Evolutionary conservation across 2,329 filamentous ascomycete genomes (phyloP), one percentile per base, ranked within the genome.

Genomic region (Cercospora janseana): DNA sequence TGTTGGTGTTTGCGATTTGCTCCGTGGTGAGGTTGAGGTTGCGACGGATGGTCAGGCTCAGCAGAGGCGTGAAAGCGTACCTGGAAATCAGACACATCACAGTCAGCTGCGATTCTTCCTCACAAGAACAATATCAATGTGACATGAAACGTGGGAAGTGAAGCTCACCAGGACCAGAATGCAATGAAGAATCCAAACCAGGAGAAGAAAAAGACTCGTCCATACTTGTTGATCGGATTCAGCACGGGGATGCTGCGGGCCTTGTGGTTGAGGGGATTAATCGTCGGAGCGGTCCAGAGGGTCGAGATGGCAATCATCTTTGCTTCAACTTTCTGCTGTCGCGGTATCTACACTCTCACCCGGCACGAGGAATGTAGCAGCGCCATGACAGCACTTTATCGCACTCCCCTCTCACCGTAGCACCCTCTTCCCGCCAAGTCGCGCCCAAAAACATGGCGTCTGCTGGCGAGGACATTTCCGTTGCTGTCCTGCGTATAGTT

Each of bases 31-130:
- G 80, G 44, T 82, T 68, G 26, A 95, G 79, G 65, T 95, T 88
- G 56, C 83, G 75, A 67, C 84, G 85, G 72, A 95, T 93, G 16
- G 88, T 88, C 63, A 85, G 80, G 40, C 82, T 71, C 77, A 88
- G 82, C 66, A 93, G 73, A 60, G 90, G 89, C 57, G 90, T 87
- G 69, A 95, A 95, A 1, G 89, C 86, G 74, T 93, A 95, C 86
- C 86, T 76, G 48, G 10, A 15, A 16, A 16, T 4, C 10, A 23
- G 7, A 9, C n/a, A n/a, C n/a, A n/a, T n/a, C n/a, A n/a, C n/a
- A 31, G 16, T 28, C 35, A 26, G 35, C 35, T 1, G 1, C 10
- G 12, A 7, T 3, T 26, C 26, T 12, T 8, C 3, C 34, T 23
- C 12, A 3, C 16, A 21, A 4, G 4, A 4, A 21, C 6, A 24